Base-by-base conservation (phyloP, 805 yeast species). In the Kodamaea kakaduensis region DNA sequence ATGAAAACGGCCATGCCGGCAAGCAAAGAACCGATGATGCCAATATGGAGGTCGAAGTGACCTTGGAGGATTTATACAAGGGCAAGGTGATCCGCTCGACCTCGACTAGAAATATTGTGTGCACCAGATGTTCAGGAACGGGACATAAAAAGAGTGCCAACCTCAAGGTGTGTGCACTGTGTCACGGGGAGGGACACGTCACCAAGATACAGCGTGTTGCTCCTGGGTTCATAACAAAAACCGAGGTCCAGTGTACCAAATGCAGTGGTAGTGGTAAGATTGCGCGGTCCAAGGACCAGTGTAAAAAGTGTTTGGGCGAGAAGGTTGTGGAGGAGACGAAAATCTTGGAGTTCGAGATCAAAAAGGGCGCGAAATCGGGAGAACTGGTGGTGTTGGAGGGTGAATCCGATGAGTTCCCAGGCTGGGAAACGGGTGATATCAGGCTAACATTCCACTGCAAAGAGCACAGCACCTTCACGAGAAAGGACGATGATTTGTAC, bases 51-150 rank as follows among this genome's bases (percentile, higher is more conserved):
- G 71, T 86, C 9, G 74, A 72, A 4, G 75, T 89, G 9, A 67
- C 84, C 0, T 58, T 87, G 42, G 84, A 78, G 37, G 95, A 87
- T 40, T 58, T 85, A 27, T 88, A 76, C 66, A 78, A 77, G 44
- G 96, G 97, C 3, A 85, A 85, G 54, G 75, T 80, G 6, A 71
- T 88, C 43, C 84, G 84, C 52, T 74, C 84, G 50, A 72, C 84
- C 3, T 72, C 84, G 2, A 75, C 81, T 3, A 73, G 96, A 54
- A 75, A 83, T 48, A 67, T 83, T 7, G 59, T 88, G 1, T 90
- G 98, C 64, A 57, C 69, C 4, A 51, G 60, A 23, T 90, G 98
- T 61, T 62, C 70, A 25, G 97, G 97, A 2, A 59, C 74, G 0
- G 97, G 97, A 2, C 79, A 84, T 40, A 77, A 73, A 43, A 59